Evolutionary conservation across 1,284 basidiomycete species (phyloP).

Genomic region (Rugiboletus extremiorientalis): DNA sequence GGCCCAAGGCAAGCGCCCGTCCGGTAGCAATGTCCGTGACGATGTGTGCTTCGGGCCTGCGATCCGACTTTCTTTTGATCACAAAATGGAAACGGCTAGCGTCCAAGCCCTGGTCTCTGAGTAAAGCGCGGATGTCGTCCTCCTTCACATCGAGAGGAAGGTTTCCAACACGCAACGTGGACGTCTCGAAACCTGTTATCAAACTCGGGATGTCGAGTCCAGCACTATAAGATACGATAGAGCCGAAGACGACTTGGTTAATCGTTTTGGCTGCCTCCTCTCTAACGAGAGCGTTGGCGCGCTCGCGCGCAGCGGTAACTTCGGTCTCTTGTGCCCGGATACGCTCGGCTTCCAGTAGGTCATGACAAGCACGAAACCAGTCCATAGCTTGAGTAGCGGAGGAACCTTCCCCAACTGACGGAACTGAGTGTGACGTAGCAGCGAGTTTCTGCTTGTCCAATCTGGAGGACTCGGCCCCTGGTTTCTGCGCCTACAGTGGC

Average conservation of each 20-base stretch:
- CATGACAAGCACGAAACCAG: background rate
- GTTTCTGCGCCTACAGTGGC: constrained; percentile 4
- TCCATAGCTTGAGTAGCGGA: background rate
- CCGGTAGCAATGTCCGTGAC: constrained; percentile 41
- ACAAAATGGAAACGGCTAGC: constrained; percentile 33
- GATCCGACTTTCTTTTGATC: constrained; percentile 22
- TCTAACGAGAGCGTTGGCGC: constrained; percentile 7
- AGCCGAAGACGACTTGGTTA: constrained; percentile 43
- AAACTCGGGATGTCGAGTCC: constrained; percentile 44
- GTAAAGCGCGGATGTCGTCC: constrained; percentile 40
- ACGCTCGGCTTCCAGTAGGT: background rate
- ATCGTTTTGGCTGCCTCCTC: constrained; percentile 42
- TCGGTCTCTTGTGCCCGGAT: constrained; percentile 2
- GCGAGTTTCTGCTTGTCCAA: background rate
- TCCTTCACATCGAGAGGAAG: constrained; percentile 40
- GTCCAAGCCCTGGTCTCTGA: constrained; percentile 40
- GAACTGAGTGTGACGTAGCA: background rate
- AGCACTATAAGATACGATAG: constrained; percentile 48
- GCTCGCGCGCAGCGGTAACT: constrained; percentile 17
- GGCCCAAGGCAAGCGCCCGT: constrained; percentile 35
- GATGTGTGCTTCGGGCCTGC: constrained; percentile 36
- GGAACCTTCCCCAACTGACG: background rate
- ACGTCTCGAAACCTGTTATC: constrained; percentile 49
- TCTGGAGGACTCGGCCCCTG: background rate
- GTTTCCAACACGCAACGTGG: constrained; percentile 42